Conservation (phyloP, 2,329 filamentous ascomycete genomes). For the Colletotrichum euphorbiae region DNA sequence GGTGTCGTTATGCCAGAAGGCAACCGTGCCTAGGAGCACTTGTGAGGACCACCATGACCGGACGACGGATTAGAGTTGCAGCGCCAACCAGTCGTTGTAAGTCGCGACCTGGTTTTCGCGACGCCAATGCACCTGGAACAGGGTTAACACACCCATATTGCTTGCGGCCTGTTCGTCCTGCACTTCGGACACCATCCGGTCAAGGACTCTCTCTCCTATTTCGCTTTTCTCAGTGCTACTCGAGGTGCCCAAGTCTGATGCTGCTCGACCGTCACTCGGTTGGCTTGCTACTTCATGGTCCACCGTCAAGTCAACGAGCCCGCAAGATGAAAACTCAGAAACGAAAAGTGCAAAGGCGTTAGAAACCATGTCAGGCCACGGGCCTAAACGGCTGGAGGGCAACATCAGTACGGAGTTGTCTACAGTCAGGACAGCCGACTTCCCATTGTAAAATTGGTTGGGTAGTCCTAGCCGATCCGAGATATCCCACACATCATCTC, state of each 20-base stretch:
- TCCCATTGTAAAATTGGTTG: background rate
- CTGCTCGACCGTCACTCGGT: background rate
- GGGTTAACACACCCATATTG: slow-evolving; percentile 3
- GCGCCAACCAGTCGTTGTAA: slow-evolving; percentile 2
- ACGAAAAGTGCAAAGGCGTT: no score
- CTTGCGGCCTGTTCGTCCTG: slow-evolving; percentile 1
- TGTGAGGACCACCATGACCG: background rate
- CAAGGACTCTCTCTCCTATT: background rate
- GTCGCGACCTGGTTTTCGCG: background rate
- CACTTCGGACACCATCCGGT: background rate
- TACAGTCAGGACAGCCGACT: background rate
- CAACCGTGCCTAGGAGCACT: slow-evolving; percentile 1
- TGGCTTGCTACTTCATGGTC: no score
- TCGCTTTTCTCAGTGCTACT: no score
- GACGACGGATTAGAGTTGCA: slow-evolving; percentile 35
- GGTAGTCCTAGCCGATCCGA: background rate
- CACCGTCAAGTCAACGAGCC: no score
- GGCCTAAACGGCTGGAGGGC: no score
- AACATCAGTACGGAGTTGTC: background rate
- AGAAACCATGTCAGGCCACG: no score
- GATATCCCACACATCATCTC: slow-evolving; percentile 1
- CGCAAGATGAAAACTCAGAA: no score
- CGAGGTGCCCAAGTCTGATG: background rate
- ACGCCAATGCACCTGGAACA: slow-evolving; percentile 27
- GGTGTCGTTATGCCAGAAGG: slow-evolving; percentile 6